These are phyloP conservation scores for Eucalyptus virginea DNA, from an alignment of 345 rosid species.

Conservation along the genomic window DNA sequence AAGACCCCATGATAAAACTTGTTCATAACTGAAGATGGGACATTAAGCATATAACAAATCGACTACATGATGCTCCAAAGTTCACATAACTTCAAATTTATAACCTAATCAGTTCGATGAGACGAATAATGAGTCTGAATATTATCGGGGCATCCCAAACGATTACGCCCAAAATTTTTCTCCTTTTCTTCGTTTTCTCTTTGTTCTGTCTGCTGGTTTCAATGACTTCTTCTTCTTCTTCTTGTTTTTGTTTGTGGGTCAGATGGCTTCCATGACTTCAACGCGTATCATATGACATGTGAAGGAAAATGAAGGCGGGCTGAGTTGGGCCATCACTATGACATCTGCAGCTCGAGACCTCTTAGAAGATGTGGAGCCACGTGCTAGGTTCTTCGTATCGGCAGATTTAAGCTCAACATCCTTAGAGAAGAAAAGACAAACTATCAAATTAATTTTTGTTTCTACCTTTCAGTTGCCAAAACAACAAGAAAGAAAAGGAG, in stretches of 20 bases:
- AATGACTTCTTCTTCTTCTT: background rate
- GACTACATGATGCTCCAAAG: background rate
- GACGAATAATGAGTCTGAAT: background rate
- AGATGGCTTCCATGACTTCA: background rate
- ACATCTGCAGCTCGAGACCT: background rate
- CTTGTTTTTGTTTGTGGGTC: accelerated
- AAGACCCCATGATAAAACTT: background rate
- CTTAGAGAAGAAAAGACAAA: background rate
- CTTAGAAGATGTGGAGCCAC: background rate
- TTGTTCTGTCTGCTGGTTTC: background rate
- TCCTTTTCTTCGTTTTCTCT: background rate
- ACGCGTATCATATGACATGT: background rate
- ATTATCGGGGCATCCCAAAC: background rate
- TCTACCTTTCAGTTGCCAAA: background rate
- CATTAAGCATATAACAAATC: background rate
- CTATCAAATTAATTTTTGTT: background rate
- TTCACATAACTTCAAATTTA: no score
- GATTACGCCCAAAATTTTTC: accelerated
- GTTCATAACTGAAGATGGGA: background rate
- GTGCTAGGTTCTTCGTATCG: background rate
- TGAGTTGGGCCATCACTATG: background rate
- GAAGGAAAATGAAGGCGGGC: background rate
- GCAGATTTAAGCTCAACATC: background rate
- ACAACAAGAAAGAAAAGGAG: no score
- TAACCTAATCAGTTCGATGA: no score